A percentile compares a stretch with the other conserved stretches of the same genome.
Evolutionary conservation across 2,329 filamentous ascomycete species (phyloP).

Genomic region (Paecilomyces variotii): DNA sequence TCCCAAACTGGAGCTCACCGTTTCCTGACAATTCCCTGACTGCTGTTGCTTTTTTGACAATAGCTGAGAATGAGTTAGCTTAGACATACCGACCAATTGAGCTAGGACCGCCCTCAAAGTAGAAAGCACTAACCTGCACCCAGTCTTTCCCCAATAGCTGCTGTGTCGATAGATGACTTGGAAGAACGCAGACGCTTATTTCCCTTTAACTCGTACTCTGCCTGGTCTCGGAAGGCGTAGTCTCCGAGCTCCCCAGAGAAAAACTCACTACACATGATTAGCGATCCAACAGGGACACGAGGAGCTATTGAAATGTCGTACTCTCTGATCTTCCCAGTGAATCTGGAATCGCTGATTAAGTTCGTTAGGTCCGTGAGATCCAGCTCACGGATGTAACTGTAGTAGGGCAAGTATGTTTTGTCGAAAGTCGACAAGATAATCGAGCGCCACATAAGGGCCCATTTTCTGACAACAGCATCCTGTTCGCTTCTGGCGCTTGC

Average conservation of each 20-base stretch:
- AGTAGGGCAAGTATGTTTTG: constrained; percentile 59
- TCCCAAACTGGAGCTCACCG: constrained; percentile 22
- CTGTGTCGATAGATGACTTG: constrained; percentile 16
- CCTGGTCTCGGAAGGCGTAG: constrained; percentile 8
- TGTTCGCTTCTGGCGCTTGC: constrained; percentile 32
- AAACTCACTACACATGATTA: constrained; percentile 35
- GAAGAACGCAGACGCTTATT: constrained; percentile 16
- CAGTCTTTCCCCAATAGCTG: constrained; percentile 39
- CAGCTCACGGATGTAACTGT: constrained; percentile 56
- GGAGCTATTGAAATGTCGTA: constrained; percentile 36
- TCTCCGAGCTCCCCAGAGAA: constrained; percentile 40
- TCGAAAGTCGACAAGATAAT: constrained; percentile 59
- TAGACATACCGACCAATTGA: not conserved
- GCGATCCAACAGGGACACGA: not conserved
- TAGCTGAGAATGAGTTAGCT: constrained; percentile 22
- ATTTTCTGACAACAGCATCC: constrained; percentile 45
- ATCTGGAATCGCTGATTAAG: constrained; percentile 52
- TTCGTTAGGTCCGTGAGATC: constrained; percentile 55
- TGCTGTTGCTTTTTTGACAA: constrained; percentile 41
- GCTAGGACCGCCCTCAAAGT: not conserved
- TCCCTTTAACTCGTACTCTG: constrained; percentile 9
- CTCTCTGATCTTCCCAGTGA: constrained; percentile 50
- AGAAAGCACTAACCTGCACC: constrained; percentile 35
- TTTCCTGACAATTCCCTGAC: constrained; percentile 54
- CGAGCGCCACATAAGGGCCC: constrained; percentile 60